Base-by-base conservation (phyloP, 345 rosid species). In the Eucalyptus tenuipes region DNA sequence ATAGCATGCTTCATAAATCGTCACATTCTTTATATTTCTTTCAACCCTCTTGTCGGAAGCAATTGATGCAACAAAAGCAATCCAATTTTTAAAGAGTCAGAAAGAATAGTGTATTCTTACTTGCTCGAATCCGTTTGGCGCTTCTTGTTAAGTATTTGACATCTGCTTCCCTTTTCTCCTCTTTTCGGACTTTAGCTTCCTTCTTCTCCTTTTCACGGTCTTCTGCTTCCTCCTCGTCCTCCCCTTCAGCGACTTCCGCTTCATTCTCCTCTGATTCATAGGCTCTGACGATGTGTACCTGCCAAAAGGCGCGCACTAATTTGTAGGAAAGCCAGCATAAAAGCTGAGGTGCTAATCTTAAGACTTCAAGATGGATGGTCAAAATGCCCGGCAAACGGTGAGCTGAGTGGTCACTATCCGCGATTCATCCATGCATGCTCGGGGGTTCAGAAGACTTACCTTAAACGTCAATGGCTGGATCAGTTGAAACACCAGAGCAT, bases 251-350 rank as follows among this genome's bases (percentile, higher is more conserved):
- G 47, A 40, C 82, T 40, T 10, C 82, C 8, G 80, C 91, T 48
- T 88, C 89, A 22, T 86, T 64, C 84, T 90, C 91, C 50, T 86
- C 94, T 18, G 89, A 86, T 29, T 85, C 89, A 25, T 91, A 89
- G 37, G 90, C 95, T 89, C 94, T 91, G 85, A 93, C 86, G 53
- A 94, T 92, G 87, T 90, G 88, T 40, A 93, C 94, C 95, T 93
- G 75, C 7, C 31, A 13, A 64, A 49, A 71, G 68, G 22, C 22
- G 61, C 9, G 17, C 49, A 48, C 33, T 27, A 27, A 49, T 49
- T 27, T 47, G 40, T 27, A 4, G 57, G 7, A 33, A 27, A 87
- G 49, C 31, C 42, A 44, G 79, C 25, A 42, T 13, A 27, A 44
- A 57, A 6, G 40, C 33, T 37, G 48, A 61, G 50, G 29, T 10